Conservation (phyloP, 2,329 filamentous ascomycete species). For the Orbilia brochopaga region DNA sequence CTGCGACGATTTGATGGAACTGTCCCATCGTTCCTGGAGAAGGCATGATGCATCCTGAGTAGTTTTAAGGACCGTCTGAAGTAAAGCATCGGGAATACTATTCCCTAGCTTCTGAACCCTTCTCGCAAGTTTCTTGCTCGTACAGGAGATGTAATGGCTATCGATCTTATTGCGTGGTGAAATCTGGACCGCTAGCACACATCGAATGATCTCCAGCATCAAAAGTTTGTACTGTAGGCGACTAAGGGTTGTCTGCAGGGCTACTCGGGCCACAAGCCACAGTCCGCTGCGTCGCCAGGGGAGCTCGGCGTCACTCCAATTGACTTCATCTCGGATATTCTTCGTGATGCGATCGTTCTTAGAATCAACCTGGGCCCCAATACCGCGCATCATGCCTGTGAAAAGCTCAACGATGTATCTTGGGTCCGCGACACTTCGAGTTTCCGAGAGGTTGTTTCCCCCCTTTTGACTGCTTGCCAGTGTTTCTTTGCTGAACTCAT, state of each 20-base stretch:
- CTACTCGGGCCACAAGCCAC: slow-evolving; percentile 65
- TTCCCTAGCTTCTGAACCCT: slow-evolving; percentile 60
- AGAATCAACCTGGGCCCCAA: slow-evolving; percentile 57
- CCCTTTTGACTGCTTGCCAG: slow-evolving; percentile 3
- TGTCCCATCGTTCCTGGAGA: slow-evolving; percentile 7
- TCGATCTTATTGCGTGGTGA: slow-evolving; percentile 52
- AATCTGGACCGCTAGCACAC: slow-evolving; percentile 56
- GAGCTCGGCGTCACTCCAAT: slow-evolving; percentile 56
- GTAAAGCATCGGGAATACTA: slow-evolving; percentile 58
- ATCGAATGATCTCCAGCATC: slow-evolving; percentile 57
- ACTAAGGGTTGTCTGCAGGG: slow-evolving; percentile 58
- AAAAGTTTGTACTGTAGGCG: slow-evolving; percentile 9
- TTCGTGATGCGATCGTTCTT: slow-evolving; percentile 60
- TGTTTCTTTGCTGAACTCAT: slow-evolving; percentile 1
- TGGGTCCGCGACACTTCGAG: slow-evolving; percentile 63
- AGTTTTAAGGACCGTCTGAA: neutral
- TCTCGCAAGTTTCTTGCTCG: slow-evolving; percentile 54
- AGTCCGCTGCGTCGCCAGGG: slow-evolving; percentile 62
- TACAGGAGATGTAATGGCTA: slow-evolving; percentile 16
- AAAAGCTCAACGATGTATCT: slow-evolving; percentile 64
- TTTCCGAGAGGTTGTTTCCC: slow-evolving; percentile 57
- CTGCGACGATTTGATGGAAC: slow-evolving; percentile 1
- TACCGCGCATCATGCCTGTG: slow-evolving; percentile 59
- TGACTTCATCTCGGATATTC: slow-evolving; percentile 65
- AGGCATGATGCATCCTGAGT: neutral